Conservation (phyloP, 1,139 yeast species). For the Nadsonia commutata region DNA sequence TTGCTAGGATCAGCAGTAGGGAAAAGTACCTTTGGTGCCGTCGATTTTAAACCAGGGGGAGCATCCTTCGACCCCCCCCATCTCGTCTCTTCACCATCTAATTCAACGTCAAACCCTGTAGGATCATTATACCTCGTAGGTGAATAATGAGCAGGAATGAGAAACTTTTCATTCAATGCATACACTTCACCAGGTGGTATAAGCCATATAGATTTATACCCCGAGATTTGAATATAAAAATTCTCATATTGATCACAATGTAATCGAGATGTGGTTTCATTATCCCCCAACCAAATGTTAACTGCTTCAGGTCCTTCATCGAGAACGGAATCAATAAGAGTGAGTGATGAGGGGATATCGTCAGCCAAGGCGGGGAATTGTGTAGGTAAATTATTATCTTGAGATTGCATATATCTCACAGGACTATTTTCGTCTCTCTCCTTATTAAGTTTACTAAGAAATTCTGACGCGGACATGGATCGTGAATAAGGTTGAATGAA, state of each 20-base stretch:
- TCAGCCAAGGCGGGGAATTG: slow-evolving; percentile 15
- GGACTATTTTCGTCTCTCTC: background rate
- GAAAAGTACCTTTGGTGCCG: slow-evolving; percentile 15
- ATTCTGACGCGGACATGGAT: slow-evolving; percentile 14
- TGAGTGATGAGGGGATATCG: slow-evolving; percentile 13
- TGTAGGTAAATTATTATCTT: slow-evolving; percentile 21
- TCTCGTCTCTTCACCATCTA: slow-evolving; percentile 8
- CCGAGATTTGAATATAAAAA: slow-evolving; percentile 23
- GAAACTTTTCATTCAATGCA: slow-evolving; percentile 17
- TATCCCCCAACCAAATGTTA: slow-evolving; percentile 27
- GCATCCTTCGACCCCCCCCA: background rate
- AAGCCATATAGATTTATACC: slow-evolving; percentile 22
- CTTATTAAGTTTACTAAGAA: slow-evolving; percentile 12
- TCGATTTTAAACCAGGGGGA: background rate
- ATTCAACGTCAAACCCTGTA: slow-evolving; percentile 7
- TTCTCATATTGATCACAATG: slow-evolving; percentile 27
- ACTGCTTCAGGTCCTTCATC: slow-evolving; percentile 23
- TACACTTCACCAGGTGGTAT: slow-evolving; percentile 24
- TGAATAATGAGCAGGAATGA: slow-evolving; percentile 18
- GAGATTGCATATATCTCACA: slow-evolving; percentile 26
- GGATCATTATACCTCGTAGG: slow-evolving; percentile 2
- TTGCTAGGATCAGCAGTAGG: slow-evolving; percentile 22
- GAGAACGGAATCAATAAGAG: slow-evolving; percentile 17
- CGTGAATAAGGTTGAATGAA: slow-evolving; percentile 22
- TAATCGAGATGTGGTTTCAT: slow-evolving; percentile 22